These are phyloP conservation scores for Herpotrichia juniperi DNA, from an alignment of 2,329 filamentous ascomycete genomes.

Conservation along the genomic window DNA sequence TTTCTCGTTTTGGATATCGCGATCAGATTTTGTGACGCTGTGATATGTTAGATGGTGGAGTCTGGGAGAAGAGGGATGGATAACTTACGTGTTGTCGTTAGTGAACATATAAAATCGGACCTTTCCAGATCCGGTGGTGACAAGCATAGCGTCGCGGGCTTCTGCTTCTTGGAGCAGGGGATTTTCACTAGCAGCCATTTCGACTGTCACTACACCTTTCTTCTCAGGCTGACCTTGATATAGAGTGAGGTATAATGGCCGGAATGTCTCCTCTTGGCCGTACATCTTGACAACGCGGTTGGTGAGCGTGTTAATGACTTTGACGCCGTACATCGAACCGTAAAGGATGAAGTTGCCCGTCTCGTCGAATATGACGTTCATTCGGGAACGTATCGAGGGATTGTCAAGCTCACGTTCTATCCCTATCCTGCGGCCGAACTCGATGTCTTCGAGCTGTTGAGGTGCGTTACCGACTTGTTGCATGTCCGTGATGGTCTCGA, in stretches of 20 bases:
- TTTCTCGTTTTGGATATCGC: conserved; percentile 95
- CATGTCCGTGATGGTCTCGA: conserved; percentile 89
- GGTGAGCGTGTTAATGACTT: conserved; percentile 94
- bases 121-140: conserved; percentile 83
- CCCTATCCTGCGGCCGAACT: conserved; percentile 87
- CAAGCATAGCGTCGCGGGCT: conserved; percentile 84
- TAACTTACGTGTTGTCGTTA: conserved; percentile 72
- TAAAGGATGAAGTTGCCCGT: conserved; percentile 95
- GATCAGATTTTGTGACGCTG: conserved; percentile 74
- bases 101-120: conserved; percentile 98
- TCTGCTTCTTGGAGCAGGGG: conserved; percentile 93
- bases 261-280: conserved; percentile 86
- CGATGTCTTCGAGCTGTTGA: conserved; percentile 83
- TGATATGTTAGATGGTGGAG: conserved; percentile 6
- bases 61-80: neutral
- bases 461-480: conserved; percentile 88
- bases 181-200: conserved; percentile 95
- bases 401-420: conserved; percentile 86
- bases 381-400: conserved; percentile 68
- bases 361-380: conserved; percentile 94
- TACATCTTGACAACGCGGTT: conserved; percentile 92
- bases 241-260: conserved; percentile 79
- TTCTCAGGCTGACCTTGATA: conserved; percentile 97
- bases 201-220: conserved; percentile 90
- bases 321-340: conserved; percentile 88